Evolutionary conservation across 768 basidiomycete species (phyloP).

Genomic region (Tubosaeta sp.): DNA sequence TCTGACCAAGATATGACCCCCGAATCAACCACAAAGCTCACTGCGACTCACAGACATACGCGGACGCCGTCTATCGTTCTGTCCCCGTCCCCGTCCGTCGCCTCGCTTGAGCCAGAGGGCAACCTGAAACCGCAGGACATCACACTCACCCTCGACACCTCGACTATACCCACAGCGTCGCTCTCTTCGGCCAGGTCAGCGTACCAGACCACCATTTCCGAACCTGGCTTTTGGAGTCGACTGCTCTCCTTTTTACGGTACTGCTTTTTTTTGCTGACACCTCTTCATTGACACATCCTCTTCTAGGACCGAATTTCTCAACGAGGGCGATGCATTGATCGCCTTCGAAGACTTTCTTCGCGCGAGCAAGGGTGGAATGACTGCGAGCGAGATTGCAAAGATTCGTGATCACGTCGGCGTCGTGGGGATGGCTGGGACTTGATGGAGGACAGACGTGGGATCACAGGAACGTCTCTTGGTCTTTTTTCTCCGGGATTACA

Average conservation of each 20-base stretch:
- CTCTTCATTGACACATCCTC: neutral
- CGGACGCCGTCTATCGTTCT: conserved; percentile 77
- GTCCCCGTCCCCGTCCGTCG: conserved; percentile 65
- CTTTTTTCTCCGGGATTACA: conserved; percentile 2
- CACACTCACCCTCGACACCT: conserved; percentile 62
- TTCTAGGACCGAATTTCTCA: conserved; percentile 56
- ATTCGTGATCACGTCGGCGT: conserved; percentile 87
- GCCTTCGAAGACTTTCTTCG: conserved; percentile 88
- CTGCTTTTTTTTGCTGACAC: neutral
- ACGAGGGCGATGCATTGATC: conserved; percentile 56
- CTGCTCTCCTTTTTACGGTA: conserved; percentile 63
- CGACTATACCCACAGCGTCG: conserved; percentile 44
- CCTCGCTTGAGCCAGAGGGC: conserved; percentile 37
- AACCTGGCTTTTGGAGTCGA: conserved; percentile 77
- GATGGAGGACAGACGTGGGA: neutral
- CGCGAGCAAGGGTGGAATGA: conserved; percentile 75
- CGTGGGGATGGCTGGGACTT: conserved; percentile 80
- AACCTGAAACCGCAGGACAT: conserved; percentile 50
- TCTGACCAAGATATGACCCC: conserved; percentile 16
- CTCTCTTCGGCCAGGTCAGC: conserved; percentile 34
- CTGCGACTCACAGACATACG: conserved; percentile 42
- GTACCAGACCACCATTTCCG: conserved; percentile 50
- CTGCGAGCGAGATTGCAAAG: conserved; percentile 83
- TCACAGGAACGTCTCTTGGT: neutral
- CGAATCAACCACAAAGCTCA: conserved; percentile 23